Evolutionary conservation across 768 basidiomycete species (phyloP), one percentile per base, ranked within the genome.

Genomic region (Pleurotus cornucopiae): DNA sequence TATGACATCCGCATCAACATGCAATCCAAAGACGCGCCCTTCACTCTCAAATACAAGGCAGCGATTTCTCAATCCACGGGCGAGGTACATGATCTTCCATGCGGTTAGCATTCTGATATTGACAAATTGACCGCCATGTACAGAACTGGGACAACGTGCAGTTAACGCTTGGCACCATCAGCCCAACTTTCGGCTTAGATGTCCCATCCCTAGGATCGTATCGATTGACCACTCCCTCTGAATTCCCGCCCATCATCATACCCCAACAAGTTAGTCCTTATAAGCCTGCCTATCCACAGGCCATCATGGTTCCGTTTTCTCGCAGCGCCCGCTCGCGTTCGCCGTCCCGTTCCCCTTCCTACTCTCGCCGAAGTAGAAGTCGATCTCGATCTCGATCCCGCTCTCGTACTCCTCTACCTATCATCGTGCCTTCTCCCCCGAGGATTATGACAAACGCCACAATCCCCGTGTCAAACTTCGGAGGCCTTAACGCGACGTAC

Each of bases 1-100:
- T 78, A 77, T 46, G 77, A 78, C 54, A 70, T 78, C 9, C 70
- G 74, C 5, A 75, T 76, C 3, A 66, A 76, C 56, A 72, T 76
- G 71, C 64, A 74, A n/a, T 60, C 65, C 3, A 69, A 73, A 54
- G 71, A 74, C 18, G 67, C 65, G 12, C 72, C 74, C 1, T 63
- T 79, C 0, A 67, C 60, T 2, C 53, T 78, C 20, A 66, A 69
- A 3, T 78, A 78, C 62, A 77, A 76, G 58, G 76, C 70, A 0
- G 63, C 64, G 2, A 73, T 78, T 48, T 67, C 61, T 0, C 78
- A 78, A 54, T 67, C 58, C 44, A 78, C 76, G 5, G 76, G 76
- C 30, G 77, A 80, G 65, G 76, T 72, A 53, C 20, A 65, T 48
- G 23, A 9, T 9, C 14, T 20, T 39, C 44, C 5, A n/a, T 39